Evolutionary conservation across 768 basidiomycete species (phyloP).

Genomic region (Sporobolomyces phaffii): DNA sequence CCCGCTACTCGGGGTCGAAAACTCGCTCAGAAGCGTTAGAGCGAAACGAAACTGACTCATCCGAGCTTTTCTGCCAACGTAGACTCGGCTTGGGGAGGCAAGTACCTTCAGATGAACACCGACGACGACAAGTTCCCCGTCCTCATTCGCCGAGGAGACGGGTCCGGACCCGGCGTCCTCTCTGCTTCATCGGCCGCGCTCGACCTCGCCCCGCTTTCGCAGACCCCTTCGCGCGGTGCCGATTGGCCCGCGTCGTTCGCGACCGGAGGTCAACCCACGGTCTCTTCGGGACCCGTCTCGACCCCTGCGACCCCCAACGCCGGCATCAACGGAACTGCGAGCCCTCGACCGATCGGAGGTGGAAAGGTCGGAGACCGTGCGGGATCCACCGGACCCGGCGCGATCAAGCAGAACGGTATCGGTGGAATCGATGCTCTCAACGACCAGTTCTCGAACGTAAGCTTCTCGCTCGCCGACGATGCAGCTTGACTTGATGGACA

Average conservation of each 20-base stretch:
- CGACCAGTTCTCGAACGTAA: constrained; percentile 35
- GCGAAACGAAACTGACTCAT: no score
- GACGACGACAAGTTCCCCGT: constrained; percentile 78
- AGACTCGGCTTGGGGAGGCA: constrained; percentile 80
- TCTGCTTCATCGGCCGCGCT: constrained; percentile 85
- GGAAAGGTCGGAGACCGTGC: neutral
- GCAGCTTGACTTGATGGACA: no score
- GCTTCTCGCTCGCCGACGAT: neutral
- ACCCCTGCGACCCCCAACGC: constrained; percentile 22
- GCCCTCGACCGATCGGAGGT: constrained; percentile 22
- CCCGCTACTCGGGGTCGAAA: no score
- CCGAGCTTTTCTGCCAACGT: neutral
- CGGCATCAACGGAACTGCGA: constrained; percentile 9
- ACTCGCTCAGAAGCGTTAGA: no score
- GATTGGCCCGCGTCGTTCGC: constrained; percentile 52
- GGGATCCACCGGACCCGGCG: neutral
- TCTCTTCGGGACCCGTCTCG: constrained; percentile 18
- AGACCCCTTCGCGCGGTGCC: constrained; percentile 57
- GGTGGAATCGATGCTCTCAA: constrained; percentile 29
- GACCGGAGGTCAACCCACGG: constrained; percentile 52
- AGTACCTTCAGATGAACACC: constrained; percentile 58
- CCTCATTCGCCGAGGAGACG: constrained; percentile 40
- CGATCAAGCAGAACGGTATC: constrained; percentile 14
- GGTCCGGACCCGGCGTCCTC: constrained; percentile 48
- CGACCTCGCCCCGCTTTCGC: constrained; percentile 82